phyloP scores from a whole-genome alignment of 169 alveolate species.

The Plasmodium sp. region DNA sequence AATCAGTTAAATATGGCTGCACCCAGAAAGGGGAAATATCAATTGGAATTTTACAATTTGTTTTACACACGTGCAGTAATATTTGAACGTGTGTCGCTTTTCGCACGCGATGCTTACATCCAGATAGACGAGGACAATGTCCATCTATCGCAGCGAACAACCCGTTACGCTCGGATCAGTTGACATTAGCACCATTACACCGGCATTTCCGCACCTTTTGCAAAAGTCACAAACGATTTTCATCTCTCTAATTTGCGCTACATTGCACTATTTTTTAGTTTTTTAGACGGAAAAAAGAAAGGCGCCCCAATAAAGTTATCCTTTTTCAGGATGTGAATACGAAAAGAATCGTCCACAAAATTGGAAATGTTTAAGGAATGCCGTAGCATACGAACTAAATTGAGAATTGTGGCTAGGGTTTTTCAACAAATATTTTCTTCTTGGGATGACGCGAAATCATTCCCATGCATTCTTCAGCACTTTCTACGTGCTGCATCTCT shows the following conservation, averaged over 20 bases:
- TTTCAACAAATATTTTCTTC: background rate
- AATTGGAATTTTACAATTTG: background rate
- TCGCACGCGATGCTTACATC: background rate
- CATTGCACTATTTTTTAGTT: background rate
- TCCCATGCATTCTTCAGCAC: background rate
- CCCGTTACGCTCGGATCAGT: background rate
- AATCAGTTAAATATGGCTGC: background rate
- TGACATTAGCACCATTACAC: background rate
- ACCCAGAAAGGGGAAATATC: background rate
- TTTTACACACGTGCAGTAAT: background rate
- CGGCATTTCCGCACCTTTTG: background rate
- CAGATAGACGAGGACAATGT: background rate
- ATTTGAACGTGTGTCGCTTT: background rate
- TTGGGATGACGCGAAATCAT: background rate
- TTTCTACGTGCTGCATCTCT: background rate
- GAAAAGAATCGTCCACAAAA: background rate
- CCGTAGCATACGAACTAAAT: background rate
- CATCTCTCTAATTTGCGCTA: background rate
- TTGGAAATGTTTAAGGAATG: background rate
- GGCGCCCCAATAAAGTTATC: background rate
- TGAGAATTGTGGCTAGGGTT: background rate
- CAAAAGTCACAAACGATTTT: background rate
- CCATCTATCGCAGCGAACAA: background rate
- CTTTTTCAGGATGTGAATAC: background rate
- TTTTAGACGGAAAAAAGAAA: background rate